Evolutionary conservation across 331 rosid genomes (phyloP), one percentile per base, ranked within the genome.

Genomic region (Quercus phellos): DNA sequence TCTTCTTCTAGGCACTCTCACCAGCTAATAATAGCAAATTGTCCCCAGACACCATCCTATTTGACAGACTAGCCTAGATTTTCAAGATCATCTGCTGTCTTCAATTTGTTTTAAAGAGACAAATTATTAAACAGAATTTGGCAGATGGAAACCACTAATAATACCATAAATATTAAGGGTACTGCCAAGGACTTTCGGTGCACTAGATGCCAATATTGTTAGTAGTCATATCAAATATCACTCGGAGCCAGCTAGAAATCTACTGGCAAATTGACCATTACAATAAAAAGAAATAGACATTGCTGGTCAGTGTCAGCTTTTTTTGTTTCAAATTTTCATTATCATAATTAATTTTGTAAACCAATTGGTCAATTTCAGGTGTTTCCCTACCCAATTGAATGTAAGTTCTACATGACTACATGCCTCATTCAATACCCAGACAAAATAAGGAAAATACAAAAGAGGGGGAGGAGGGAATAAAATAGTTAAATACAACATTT

Each of bases 211-310:
- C 82, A 55, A 18, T 51, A 11, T 61, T 32, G 60, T 77, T 61
- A 22, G 58, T 46, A 59, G 81, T 81, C 85, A 74, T 70, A 83
- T 81, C 82, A 78, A 70, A 63, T 75, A 77, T 84, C 83, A 54
- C 70, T 79, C 38, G 38, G 17, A 80, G 85, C 90, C 97, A 89
- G 94, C 92, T 85, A 80, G 34, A 73, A 72, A 67, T 78, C 71
- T 77, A 76, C 85, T 82, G 92, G 86, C 90, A 83, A 77, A 75
- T 72, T 78, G 68, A 30, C 76, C 82, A 72, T 16, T 78, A 75
- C 78, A 81, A 73, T 14, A 42, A 83, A 2, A 60, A 46, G 34
- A 29, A 60, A 53, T 43, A 53, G 76, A 51, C 84, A 72, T 61
- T 76, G 75, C 70, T 53, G 13, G 75, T 72, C 87, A 53, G 59